Evolutionary conservation across 306 rosid species (phyloP).

Genomic region (Gynostemma pentaphyllum): DNA sequence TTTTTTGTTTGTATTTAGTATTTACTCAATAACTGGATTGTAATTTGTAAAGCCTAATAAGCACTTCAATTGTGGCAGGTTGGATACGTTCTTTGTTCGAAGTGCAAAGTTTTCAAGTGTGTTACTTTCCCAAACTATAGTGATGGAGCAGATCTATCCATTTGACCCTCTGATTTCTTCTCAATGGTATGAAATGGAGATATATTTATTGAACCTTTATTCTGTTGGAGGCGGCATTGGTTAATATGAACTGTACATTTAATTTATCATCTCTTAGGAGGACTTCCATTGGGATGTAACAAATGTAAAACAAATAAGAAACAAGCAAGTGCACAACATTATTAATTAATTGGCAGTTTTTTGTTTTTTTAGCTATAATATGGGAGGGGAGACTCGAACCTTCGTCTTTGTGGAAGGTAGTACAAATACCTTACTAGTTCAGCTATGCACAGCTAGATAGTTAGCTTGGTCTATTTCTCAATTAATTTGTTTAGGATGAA

Average conservation of each 20-base stretch:
- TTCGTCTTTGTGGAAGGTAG: too few species aligned
- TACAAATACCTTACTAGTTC: too few species aligned
- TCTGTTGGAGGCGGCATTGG: neutral
- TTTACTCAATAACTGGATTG: neutral
- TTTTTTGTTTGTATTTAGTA: neutral
- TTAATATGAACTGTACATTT: neutral
- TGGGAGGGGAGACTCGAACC: too few species aligned
- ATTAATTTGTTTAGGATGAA: neutral
- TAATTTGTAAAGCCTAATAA: neutral
- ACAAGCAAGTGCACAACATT: neutral
- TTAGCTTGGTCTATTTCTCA: neutral
- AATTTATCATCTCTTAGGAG: neutral
- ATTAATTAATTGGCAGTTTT: neutral
- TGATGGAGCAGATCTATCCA: constrained; percentile 37
- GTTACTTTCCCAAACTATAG: constrained; percentile 65
- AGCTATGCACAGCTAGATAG: too few species aligned
- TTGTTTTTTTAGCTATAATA: too few species aligned
- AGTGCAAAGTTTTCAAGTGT: constrained; percentile 80
- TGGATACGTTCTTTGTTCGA: constrained; percentile 66
- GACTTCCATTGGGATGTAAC: constrained; percentile 1
- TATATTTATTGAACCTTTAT: neutral
- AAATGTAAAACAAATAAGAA: neutral
- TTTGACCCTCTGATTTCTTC: constrained; percentile 16
- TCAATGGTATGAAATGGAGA: constrained; percentile 1
- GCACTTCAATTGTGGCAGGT: constrained; percentile 20